These are phyloP conservation scores for Colletotrichum lupini DNA, from an alignment of 2,329 filamentous ascomycete species.

Conservation along the genomic window DNA sequence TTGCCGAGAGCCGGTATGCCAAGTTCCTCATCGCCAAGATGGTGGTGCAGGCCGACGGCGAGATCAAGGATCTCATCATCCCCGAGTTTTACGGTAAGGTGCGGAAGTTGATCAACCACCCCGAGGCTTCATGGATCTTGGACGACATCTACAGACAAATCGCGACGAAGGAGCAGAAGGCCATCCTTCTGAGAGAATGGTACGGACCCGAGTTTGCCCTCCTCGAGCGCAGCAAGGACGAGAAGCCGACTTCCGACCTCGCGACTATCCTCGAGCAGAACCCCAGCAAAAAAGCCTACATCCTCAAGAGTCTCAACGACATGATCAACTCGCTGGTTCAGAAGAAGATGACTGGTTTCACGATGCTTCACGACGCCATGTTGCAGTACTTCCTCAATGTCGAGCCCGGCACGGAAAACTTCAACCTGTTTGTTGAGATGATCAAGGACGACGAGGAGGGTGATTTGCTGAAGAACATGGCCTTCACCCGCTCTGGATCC, in stretches of 20 bases:
- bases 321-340: slow-evolving; percentile 94
- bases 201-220: slow-evolving; percentile 94
- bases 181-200: slow-evolving; percentile 89
- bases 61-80: slow-evolving; percentile 89
- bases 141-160: slow-evolving; percentile 95
- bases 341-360: slow-evolving; percentile 97
- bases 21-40: slow-evolving; percentile 98
- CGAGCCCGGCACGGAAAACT: slow-evolving; percentile 81
- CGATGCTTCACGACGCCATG: slow-evolving; percentile 98
- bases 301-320: slow-evolving; percentile 86
- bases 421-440: slow-evolving; percentile 87
- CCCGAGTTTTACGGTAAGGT: slow-evolving; percentile 96
- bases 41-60: slow-evolving; percentile 88
- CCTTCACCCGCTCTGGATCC: slow-evolving; percentile 91
- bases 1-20: slow-evolving; percentile 95
- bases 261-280: slow-evolving; percentile 78
- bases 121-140: slow-evolving; percentile 96
- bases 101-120: slow-evolving; percentile 92
- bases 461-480: slow-evolving; percentile 93
- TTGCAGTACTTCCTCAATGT: slow-evolving; percentile 92
- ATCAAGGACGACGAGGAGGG: slow-evolving; percentile 92
- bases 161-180: slow-evolving; percentile 87
- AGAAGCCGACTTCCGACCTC: slow-evolving; percentile 73
- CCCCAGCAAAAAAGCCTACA: slow-evolving; percentile 86
- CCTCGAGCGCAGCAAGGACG: slow-evolving; percentile 69